These are phyloP conservation scores for Phyllosticta ampelicida DNA, from an alignment of 2,329 filamentous ascomycete genomes.

Conservation along the genomic window DNA sequence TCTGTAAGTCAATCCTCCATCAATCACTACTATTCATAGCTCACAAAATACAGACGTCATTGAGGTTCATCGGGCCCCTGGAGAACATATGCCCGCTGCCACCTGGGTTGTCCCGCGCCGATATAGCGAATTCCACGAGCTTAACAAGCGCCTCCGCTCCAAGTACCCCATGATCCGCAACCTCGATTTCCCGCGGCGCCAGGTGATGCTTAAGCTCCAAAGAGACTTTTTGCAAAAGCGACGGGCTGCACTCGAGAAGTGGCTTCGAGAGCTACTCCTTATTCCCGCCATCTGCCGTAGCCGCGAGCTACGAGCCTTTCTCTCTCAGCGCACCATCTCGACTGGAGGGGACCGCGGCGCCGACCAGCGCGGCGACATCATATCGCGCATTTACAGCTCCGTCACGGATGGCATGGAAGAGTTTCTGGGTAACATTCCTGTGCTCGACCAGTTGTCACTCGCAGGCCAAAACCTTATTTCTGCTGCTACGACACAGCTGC, in stretches of 20 bases:
- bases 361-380: constrained; percentile 64
- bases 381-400: constrained; percentile 89
- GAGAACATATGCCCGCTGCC: constrained; percentile 93
- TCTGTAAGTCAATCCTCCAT: constrained; percentile 46
- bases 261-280: constrained; percentile 63
- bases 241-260: constrained; percentile 70
- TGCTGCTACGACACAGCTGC: constrained; percentile 49
- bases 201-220: constrained; percentile 93
- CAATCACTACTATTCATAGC: background rate
- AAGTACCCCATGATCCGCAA: constrained; percentile 80
- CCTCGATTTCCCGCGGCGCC: constrained; percentile 82
- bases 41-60: constrained; percentile 52
- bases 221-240: constrained; percentile 91
- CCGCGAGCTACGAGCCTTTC: constrained; percentile 79
- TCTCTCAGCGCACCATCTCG: constrained; percentile 76
- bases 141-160: constrained; percentile 77
- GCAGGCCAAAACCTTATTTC: constrained; percentile 86
- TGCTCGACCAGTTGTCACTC: constrained; percentile 84
- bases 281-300: constrained; percentile 91
- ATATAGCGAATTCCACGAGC: constrained; percentile 94
- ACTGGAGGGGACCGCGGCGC: constrained; percentile 53
- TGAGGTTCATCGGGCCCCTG: constrained; percentile 80
- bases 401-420: constrained; percentile 98
- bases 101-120: constrained; percentile 86
- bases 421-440: constrained; percentile 89